Conservation (phyloP, 495 filamentous ascomycete genomes). For the Rusavskia elegans region DNA sequence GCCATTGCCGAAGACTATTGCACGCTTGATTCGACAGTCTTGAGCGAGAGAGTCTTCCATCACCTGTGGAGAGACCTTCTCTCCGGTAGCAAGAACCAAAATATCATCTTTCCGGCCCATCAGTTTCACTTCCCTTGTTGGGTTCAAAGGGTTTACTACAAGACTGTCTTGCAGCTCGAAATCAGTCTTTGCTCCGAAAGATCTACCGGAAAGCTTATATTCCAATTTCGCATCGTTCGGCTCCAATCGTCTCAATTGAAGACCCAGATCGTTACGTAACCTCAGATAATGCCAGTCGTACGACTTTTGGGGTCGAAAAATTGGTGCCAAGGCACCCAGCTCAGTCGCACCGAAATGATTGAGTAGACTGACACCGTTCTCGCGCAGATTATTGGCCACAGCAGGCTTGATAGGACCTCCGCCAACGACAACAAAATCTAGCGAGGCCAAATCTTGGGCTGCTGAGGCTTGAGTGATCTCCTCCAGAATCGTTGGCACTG, state of each 20-base stretch:
- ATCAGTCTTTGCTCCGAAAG: slow-evolving; percentile 12
- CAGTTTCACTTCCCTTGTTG: slow-evolving; percentile 12
- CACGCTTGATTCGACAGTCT: slow-evolving; percentile 10
- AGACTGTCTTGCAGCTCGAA: slow-evolving; percentile 21
- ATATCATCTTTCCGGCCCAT: slow-evolving; percentile 23
- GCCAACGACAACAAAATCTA: slow-evolving; percentile 28
- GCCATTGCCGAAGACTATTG: slow-evolving; percentile 20
- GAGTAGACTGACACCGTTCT: slow-evolving; percentile 16
- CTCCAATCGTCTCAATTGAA: slow-evolving; percentile 8
- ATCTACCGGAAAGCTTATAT: slow-evolving; percentile 11
- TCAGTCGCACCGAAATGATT: slow-evolving; percentile 26
- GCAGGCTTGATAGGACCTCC: slow-evolving; percentile 21
- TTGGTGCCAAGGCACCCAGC: slow-evolving; percentile 20
- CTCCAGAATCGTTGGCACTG: slow-evolving; percentile 30
- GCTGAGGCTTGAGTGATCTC: slow-evolving; percentile 19
- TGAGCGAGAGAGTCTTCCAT: slow-evolving; percentile 15
- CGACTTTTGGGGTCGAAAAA: slow-evolving; percentile 16
- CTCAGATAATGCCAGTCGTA: slow-evolving; percentile 25
- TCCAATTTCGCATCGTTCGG: slow-evolving; percentile 1
- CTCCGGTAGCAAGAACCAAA: slow-evolving; percentile 23
- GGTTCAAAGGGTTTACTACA: slow-evolving; percentile 7
- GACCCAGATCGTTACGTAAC: slow-evolving; percentile 18
- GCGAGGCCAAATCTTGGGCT: slow-evolving; percentile 12
- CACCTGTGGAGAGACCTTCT: slow-evolving; percentile 20
- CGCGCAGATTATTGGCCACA: slow-evolving; percentile 9